Evolutionary conservation across 345 rosid genomes (phyloP).

Genomic region (Adansonia digitata): DNA sequence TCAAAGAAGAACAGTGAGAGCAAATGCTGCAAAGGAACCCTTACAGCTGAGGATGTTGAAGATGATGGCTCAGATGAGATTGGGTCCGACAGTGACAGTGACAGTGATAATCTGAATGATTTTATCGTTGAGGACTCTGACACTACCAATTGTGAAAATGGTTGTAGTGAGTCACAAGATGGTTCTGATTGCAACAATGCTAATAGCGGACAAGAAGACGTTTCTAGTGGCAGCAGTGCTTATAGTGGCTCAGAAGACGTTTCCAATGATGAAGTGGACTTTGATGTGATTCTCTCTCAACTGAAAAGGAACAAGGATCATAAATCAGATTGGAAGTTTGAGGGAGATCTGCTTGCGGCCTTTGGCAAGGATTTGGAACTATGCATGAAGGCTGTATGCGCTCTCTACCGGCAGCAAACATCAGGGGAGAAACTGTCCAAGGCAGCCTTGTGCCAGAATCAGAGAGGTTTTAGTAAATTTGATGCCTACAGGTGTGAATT

Average conservation of each 20-base stretch:
- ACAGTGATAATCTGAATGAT: constrained; percentile 47
- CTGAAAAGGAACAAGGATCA: constrained; percentile 46
- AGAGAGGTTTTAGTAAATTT: constrained; percentile 61
- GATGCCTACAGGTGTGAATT: constrained; percentile 55
- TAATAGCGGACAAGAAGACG: neutral
- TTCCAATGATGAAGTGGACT: constrained; percentile 35
- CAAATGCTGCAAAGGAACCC: constrained; percentile 26
- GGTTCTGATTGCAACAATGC: neutral
- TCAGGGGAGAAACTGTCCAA: constrained; percentile 41
- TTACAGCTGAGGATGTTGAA: constrained; percentile 29
- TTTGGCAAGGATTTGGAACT: constrained; percentile 61
- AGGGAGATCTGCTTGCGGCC: constrained; percentile 66
- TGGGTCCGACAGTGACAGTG: constrained; percentile 40
- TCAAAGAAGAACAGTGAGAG: constrained; percentile 15
- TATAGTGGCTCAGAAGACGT: constrained; percentile 25
- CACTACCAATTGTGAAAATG: constrained; percentile 5
- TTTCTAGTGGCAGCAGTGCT: constrained; percentile 9
- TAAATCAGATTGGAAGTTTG: constrained; percentile 43
- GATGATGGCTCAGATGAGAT: constrained; percentile 37
- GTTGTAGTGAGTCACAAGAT: constrained; percentile 8
- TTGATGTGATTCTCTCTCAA: constrained; percentile 33
- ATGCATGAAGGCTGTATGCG: constrained; percentile 86
- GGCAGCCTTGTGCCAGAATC: constrained; percentile 35
- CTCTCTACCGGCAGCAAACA: constrained; percentile 61
- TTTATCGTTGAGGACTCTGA: constrained; percentile 50